These are phyloP conservation scores for Prunus fruticosa DNA, from an alignment of 306 rosid species.

Conservation along the genomic window DNA sequence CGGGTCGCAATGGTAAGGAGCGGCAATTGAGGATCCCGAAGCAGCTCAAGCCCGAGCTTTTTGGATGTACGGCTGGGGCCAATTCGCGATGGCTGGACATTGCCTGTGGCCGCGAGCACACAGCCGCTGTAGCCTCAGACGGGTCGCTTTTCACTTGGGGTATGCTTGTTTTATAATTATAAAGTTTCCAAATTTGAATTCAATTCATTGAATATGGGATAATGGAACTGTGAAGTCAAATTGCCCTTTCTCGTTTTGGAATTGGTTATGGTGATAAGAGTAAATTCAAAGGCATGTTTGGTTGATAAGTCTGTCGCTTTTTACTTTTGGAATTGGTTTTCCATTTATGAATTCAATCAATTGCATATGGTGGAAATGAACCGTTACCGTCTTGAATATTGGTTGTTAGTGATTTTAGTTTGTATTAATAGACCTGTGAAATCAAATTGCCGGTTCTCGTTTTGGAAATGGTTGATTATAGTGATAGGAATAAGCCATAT, in stretches of 20 bases:
- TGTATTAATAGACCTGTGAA: not conserved
- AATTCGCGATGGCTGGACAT: constrained; percentile 84
- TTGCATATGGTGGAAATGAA: not conserved
- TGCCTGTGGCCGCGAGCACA: constrained; percentile 93
- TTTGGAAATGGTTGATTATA: constrained; percentile 5
- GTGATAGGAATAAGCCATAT: not conserved
- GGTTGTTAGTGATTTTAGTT: not conserved
- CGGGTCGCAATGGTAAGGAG: constrained; percentile 70
- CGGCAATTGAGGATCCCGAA: constrained; percentile 78
- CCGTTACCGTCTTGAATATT: not conserved
- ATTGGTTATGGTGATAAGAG: not conserved
- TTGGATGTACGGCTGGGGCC: constrained; percentile 70
- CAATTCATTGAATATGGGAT: not conserved
- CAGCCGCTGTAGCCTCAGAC: constrained; percentile 86
- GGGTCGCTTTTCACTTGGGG: constrained; percentile 95
- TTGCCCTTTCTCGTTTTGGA: not conserved
- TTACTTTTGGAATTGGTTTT: not conserved
- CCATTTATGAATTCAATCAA: not conserved
- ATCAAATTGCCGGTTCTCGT: not conserved
- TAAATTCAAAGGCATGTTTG: no score
- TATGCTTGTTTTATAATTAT: constrained; percentile 20
- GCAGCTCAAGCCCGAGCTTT: constrained; percentile 74
- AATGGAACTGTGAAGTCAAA: not conserved
- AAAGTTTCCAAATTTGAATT: not conserved
- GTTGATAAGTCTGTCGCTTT: not conserved